Conservation (phyloP, 2,329 filamentous ascomycete genomes). For the Colletotrichum godetiae region DNA sequence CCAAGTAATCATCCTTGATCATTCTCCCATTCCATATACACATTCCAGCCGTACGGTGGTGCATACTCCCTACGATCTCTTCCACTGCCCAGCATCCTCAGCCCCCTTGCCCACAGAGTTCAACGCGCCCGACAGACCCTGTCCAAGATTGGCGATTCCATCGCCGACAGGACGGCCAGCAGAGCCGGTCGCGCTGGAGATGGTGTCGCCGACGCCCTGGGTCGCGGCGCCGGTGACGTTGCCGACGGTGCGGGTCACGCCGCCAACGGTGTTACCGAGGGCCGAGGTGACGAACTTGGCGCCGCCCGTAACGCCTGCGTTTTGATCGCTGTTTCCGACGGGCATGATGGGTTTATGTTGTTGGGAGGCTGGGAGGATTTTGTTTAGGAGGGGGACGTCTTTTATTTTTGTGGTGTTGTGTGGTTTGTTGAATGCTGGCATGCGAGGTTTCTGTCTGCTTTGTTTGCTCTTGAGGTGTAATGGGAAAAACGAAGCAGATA, state of each 20-base stretch:
- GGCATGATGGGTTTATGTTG: conserved; percentile 38
- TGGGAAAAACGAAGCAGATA: accelerated
- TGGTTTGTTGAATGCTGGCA: not conserved
- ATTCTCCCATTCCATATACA: not conserved
- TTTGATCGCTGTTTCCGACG: conserved; percentile 38
- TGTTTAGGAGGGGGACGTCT: not conserved
- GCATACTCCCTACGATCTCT: conserved; percentile 41
- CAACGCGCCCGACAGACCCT: conserved; percentile 63
- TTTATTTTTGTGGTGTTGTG: not conserved
- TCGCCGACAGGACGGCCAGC: conserved; percentile 66
- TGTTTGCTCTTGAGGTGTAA: not conserved
- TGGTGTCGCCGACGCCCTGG: conserved; percentile 67
- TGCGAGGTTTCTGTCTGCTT: not conserved
- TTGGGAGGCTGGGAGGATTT: not conserved
- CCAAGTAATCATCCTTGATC: not conserved
- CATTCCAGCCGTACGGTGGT: not conserved
- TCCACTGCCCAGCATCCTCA: conserved; percentile 70
- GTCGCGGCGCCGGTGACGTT: conserved; percentile 61
- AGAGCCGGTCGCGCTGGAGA: conserved; percentile 65
- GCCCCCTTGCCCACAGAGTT: conserved; percentile 62
- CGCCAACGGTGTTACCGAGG: conserved; percentile 54
- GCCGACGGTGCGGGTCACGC: conserved; percentile 53
- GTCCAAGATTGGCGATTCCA: conserved; percentile 62
- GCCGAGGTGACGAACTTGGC: conserved; percentile 53
- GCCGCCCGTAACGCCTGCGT: conserved; percentile 45